Base-by-base conservation (phyloP, 2,329 filamentous ascomycete genomes). In the Gaeumannomyces sp. region DNA sequence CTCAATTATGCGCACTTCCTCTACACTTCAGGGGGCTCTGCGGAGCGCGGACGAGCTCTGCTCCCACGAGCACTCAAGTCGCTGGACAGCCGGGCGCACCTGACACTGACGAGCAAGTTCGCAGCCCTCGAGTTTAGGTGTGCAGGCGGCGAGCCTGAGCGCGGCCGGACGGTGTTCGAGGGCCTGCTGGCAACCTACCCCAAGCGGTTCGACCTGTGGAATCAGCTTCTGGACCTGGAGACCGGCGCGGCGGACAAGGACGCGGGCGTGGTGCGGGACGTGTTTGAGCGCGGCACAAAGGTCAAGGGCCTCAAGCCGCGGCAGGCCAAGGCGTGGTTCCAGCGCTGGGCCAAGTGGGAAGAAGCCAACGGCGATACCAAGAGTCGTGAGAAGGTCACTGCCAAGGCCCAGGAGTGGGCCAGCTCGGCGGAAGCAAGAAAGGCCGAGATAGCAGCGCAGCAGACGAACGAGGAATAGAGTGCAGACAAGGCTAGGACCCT, bases 1-100 rank as follows among this genome's bases (percentile, higher is more conserved):
- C 83, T 90, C 76, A 97, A 98, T 80, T 98, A 97, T 77, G 94
- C 93, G 29, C 90, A 90, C 72, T 98, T 97, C 83, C 83, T 99
- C 65, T 90, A 97, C 78, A 88, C 89, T 66, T 90, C 86, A 0
- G 79, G 86, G 66, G 81, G 84, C 65, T 83, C 89, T 14, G 85
- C 92, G 0, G 89, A 89, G n/a, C 86, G 88, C 10, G 91, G 89
- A 4, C 89, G 93, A 64, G 87, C 86, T 0, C 85, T 99, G 19
- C 86, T 98, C 7, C 83, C 89, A 3, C 90, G 94, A 58, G 94
- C 95, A 22, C 88, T 90, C 13, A 93, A 98, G 77, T 90, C 91
- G 10, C 86, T 99, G 3, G 88, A 89, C 31, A 76, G 85, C 65
- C 88, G 83, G 68, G 77, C 82, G 16, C 80, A 92, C 76, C 83